Evolutionary conservation across 2,329 filamentous ascomycete species (phyloP).

Genomic region (Penicillium sp.): DNA sequence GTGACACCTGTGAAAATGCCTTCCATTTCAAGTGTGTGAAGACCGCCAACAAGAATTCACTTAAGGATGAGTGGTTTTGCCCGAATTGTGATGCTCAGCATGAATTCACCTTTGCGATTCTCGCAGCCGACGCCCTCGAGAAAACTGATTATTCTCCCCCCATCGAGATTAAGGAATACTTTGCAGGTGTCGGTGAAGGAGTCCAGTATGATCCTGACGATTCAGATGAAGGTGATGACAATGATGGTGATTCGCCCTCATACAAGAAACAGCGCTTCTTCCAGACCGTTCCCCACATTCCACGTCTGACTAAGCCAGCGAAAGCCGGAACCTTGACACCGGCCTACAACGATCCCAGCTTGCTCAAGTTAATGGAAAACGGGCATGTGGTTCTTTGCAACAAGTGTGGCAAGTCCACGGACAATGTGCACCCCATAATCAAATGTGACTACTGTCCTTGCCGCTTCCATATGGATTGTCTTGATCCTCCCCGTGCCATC

Average conservation of each 20-base stretch:
- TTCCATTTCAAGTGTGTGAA: conserved; percentile 90
- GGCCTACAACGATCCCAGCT: conserved; percentile 31
- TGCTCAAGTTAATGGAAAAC: conserved; percentile 64
- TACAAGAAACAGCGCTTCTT: conserved; percentile 17
- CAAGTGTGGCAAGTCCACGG: conserved; percentile 67
- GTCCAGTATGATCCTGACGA: conserved; percentile 68
- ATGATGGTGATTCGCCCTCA: conserved; percentile 4
- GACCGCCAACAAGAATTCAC: conserved; percentile 66
- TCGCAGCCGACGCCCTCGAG: conserved; percentile 61
- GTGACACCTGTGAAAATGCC: conserved; percentile 85
- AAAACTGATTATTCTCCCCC: conserved; percentile 74
- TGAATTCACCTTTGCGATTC: conserved; percentile 43
- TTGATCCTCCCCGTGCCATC: conserved; percentile 78
- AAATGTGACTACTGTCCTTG: conserved; percentile 81
- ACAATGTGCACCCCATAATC: conserved; percentile 70
- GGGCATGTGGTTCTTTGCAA: conserved; percentile 77
- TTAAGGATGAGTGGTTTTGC: neutral
- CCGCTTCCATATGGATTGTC: conserved; percentile 89
- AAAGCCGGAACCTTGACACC: conserved; percentile 10
- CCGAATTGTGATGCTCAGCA: neutral
- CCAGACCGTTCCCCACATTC: conserved; percentile 22
- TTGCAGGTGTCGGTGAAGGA: conserved; percentile 75
- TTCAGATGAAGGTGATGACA: too few species aligned
- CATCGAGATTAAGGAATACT: conserved; percentile 65
- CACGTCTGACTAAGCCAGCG: conserved; percentile 26